phyloP scores from a whole-genome alignment of 139 green algal genomes.

The Chlamydomonas asymmetrica region DNA sequence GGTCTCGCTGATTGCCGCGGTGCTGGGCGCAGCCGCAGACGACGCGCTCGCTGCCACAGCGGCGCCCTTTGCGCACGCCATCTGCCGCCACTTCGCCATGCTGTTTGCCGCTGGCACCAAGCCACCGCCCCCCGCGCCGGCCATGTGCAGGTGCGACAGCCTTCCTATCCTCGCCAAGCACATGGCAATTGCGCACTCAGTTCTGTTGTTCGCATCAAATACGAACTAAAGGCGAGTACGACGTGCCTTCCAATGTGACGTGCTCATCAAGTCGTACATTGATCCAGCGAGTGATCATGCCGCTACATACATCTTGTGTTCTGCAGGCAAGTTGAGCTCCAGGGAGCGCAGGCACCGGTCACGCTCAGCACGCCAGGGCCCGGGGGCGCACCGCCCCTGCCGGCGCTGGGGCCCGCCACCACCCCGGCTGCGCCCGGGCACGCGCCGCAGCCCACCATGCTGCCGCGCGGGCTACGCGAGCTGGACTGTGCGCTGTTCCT shows the following conservation, averaged over 20 bases:
- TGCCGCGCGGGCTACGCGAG: constrained; percentile 57
- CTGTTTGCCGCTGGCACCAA: constrained; percentile 74
- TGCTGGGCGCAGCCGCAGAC: constrained; percentile 57
- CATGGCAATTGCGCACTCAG: background rate
- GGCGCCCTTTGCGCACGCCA: constrained; percentile 62
- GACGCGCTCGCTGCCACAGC: constrained; percentile 57
- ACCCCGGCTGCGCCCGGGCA: background rate
- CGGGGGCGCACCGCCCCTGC: too few species aligned
- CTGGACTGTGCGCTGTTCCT: constrained; percentile 86
- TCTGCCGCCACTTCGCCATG: constrained; percentile 91
- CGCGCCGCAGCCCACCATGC: background rate
- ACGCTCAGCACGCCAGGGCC: too few species aligned
- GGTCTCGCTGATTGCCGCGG: constrained; percentile 47
- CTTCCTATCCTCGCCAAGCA: background rate
- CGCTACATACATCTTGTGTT: too few species aligned
- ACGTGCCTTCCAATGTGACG: too few species aligned
- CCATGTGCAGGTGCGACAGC: too few species aligned
- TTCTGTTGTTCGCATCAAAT: background rate
- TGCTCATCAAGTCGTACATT: too few species aligned
- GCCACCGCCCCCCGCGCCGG: constrained; percentile 46
- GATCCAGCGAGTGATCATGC: background rate
- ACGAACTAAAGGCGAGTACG: too few species aligned
- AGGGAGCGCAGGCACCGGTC: too few species aligned
- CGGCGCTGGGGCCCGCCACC: background rate
- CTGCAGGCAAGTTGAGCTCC: too few species aligned